Conservation (phyloP, 2,329 filamentous ascomycete species). For the Alternaria postmessia region DNA sequence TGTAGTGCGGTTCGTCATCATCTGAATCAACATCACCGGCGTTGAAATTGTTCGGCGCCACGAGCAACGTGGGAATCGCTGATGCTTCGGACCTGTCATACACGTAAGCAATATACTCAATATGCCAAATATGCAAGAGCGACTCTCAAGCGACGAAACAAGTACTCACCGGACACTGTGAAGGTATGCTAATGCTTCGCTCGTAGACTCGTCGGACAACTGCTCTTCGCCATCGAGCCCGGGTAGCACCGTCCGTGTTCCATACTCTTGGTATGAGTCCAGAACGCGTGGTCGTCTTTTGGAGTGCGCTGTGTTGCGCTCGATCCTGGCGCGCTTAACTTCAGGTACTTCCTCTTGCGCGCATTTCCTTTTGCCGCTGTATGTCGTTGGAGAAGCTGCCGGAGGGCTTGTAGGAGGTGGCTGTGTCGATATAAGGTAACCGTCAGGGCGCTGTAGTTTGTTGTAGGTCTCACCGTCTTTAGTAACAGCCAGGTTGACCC, state of each 20-base stretch:
- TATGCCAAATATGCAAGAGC: background rate
- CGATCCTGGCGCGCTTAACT: conserved; percentile 28
- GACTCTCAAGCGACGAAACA: background rate
- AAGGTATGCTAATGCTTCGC: conserved; percentile 47
- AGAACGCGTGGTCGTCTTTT: conserved; percentile 11
- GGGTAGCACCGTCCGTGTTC: conserved; percentile 43
- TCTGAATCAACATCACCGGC: conserved; percentile 22
- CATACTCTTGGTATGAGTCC: conserved; percentile 25
- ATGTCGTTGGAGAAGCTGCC: background rate
- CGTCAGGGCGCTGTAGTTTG: conserved; percentile 46
- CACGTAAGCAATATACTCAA: conserved; percentile 22
- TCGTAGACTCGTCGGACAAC: conserved; percentile 35
- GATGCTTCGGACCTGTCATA: conserved; percentile 74
- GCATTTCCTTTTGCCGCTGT: conserved; percentile 35
- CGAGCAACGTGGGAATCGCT: conserved; percentile 74
- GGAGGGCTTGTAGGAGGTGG: conserved; percentile 12
- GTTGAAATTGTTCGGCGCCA: conserved; percentile 52
- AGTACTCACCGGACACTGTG: conserved; percentile 43
- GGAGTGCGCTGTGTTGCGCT: background rate
- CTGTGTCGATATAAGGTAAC: conserved; percentile 29
- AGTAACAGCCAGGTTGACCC: conserved; percentile 42
- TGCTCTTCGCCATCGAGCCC: conserved; percentile 39
- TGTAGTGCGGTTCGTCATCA: conserved; percentile 38
- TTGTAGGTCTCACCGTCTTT: conserved; percentile 48
- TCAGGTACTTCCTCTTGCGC: conserved; percentile 20